Base-by-base conservation (phyloP, 169 alveolate species). In the Theileria equi region DNA sequence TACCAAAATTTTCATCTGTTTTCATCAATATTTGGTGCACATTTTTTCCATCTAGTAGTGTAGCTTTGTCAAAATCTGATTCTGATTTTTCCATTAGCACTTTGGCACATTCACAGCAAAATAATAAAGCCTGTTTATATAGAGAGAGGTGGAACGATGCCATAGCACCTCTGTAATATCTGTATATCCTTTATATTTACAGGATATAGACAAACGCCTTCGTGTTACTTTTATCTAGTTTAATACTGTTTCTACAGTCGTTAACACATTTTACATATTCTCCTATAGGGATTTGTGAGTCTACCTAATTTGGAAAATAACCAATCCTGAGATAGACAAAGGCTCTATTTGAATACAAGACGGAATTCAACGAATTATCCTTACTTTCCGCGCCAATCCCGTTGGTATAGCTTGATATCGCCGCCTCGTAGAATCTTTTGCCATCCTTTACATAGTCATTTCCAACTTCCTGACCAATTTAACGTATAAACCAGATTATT, bases 331-430 rank as follows among this genome's bases (percentile, higher is more conserved):
- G 74, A 50, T 77, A 49, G 31, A 77, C 81, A 41, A 67, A 40
- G 5, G 86, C 86, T 44, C 86, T 57, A 54, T 77, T 77, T 17
- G 69, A 60, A 54, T 77, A 67, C 38, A 77, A 70, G 31, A 40
- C 76, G 21, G 86, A 66, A 26, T 66, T 66, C 19, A 77, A 62
- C 41, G 47, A 48, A 13, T 43, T 38, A 38, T 77, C 66, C 58
- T 66, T 77, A 17, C 67, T 16, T 45, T 65, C 64, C 5, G 86
- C 80, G 4, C 54, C 82, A 2, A 77, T 77, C 25, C 86, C 86
- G 5, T 77, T 68, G 7, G 86, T 77, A 43, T 77, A 77, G 40
- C 86, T 66, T 17, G 86, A 77, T 45, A 77, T 65, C 17, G 86
- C 86, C 7, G 80, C 81, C 11, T 77, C 77, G 57, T 77, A 77